A percentile compares a stretch with the other conserved stretches of the same genome.
phyloP scores from a whole-genome alignment of 1,284 basidiomycete species.

The Vanrija sp. region DNA sequence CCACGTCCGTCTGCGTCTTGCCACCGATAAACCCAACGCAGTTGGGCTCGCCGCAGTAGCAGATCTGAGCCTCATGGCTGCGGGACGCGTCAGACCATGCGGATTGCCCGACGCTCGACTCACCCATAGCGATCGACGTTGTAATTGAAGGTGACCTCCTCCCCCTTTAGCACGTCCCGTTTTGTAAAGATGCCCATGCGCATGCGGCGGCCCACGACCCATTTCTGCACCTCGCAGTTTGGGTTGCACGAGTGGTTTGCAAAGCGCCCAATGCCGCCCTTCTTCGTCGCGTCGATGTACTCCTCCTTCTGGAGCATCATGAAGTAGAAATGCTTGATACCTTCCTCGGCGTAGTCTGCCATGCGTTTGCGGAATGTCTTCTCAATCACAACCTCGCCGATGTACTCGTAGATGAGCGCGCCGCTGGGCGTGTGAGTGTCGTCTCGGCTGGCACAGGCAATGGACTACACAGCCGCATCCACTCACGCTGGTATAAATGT shows the following conservation, averaged over 20 bases:
- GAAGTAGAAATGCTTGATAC: conserved; percentile 96
- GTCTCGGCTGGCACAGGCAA: not conserved
- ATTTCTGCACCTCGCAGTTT: conserved; percentile 98
- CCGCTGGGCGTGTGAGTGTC: conserved; percentile 58
- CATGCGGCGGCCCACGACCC: conserved; percentile 87
- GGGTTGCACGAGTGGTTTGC: conserved; percentile 98
- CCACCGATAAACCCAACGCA: conserved; percentile 96
- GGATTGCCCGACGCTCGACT: conserved; percentile 35
- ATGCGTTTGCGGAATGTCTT: conserved; percentile 87
- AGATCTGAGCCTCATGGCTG: conserved; percentile 90
- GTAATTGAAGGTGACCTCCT: conserved; percentile 99
- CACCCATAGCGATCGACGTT: conserved; percentile 99
- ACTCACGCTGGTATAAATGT: conserved; percentile 67
- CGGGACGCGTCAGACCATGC: conserved; percentile 10
- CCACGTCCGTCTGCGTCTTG: conserved; percentile 96
- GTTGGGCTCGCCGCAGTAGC: conserved; percentile 93
- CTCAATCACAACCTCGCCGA: conserved; percentile 92
- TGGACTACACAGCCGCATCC: not conserved
- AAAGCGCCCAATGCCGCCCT: conserved; percentile 92
- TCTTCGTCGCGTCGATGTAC: conserved; percentile 98
- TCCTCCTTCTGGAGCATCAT: conserved; percentile 99
- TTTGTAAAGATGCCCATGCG: conserved; percentile 99
- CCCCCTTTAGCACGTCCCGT: conserved; percentile 70
- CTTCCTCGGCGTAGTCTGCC: conserved; percentile 87
- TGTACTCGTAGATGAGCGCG: conserved; percentile 93